A percentile compares a stretch with the other conserved stretches of the same genome.
These are phyloP conservation scores for Mycena floridula DNA, from an alignment of 768 basidiomycete genomes.

Conservation along the genomic window DNA sequence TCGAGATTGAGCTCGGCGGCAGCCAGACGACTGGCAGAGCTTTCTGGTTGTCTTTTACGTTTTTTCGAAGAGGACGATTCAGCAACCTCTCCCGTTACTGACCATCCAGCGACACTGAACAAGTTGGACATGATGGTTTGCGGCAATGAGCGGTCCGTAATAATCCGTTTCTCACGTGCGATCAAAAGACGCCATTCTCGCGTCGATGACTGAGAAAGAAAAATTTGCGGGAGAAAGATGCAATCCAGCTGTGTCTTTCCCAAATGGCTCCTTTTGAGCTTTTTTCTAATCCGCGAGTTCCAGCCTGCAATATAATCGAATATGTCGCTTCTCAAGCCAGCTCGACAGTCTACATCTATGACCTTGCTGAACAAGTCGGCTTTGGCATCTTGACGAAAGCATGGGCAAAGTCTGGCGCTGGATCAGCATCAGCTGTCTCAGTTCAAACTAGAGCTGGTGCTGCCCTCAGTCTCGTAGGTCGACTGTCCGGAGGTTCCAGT, in stretches of 20 bases:
- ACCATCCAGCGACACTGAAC: conserved; percentile 71
- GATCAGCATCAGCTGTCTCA: conserved; percentile 50
- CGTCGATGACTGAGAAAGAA: no score
- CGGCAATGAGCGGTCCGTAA: no score
- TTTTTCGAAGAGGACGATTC: conserved; percentile 39
- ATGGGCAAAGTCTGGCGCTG: conserved; percentile 41
- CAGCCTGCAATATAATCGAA: conserved; percentile 65
- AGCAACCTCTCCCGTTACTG: conserved; percentile 37
- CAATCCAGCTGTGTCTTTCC: no score
- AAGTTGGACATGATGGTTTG: no score
- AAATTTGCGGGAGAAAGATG: no score
- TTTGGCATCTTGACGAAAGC: conserved; percentile 69
- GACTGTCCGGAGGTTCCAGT: conserved; percentile 76
- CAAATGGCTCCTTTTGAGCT: no score
- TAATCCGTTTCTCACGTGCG: no score
- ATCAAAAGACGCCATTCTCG: no score
- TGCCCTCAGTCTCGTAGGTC: conserved; percentile 71
- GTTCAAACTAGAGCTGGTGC: conserved; percentile 84
- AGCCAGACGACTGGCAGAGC: conserved; percentile 17
- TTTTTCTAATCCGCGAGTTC: conserved; percentile 37
- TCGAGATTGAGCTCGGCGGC: conserved; percentile 50
- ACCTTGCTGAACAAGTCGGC: conserved; percentile 79
- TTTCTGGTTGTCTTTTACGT: conserved; percentile 40
- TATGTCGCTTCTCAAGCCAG: conserved; percentile 51
- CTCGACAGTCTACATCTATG: conserved; percentile 74